A percentile compares a stretch with the other conserved stretches of the same genome.
Evolutionary conservation across 305 asterid species (phyloP).

Genomic region (Stenogyne calaminthoides): DNA sequence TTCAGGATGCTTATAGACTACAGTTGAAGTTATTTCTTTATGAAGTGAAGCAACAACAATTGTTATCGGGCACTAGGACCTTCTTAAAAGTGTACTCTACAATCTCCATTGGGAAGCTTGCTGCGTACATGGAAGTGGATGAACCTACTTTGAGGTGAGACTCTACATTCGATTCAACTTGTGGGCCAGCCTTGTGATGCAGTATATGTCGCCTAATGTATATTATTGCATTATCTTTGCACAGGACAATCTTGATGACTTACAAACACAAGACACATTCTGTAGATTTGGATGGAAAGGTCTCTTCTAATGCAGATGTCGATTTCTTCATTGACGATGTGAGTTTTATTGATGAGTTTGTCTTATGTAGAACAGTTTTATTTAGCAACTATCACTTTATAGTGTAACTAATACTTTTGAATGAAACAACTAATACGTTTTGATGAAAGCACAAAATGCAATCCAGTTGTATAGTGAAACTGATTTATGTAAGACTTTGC

Average conservation of each 20-base stretch:
- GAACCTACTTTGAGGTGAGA: constrained; percentile 84
- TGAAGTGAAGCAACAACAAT: constrained; percentile 95
- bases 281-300: constrained; percentile 72
- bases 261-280: constrained; percentile 96
- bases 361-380: no score
- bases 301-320: constrained; percentile 75
- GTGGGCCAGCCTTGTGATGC: background rate
- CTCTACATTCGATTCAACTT: background rate
- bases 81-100: constrained; percentile 87
- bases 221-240: background rate
- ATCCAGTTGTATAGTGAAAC: no score
- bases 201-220: background rate
- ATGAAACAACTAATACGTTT: no score
- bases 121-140: constrained; percentile 80
- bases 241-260: constrained; percentile 68
- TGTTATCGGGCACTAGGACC: constrained; percentile 75
- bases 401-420: no score
- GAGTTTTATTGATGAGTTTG: constrained; percentile 34
- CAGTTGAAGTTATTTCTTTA: constrained; percentile 78
- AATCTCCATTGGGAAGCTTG: constrained; percentile 78
- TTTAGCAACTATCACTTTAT: no score
- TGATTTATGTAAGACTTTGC: no score
- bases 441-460: no score
- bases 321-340: constrained; percentile 87
- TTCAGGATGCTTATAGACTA: constrained; percentile 63